Evolutionary conservation across 768 basidiomycete species (phyloP).

Genomic region (Pholiota microspora): DNA sequence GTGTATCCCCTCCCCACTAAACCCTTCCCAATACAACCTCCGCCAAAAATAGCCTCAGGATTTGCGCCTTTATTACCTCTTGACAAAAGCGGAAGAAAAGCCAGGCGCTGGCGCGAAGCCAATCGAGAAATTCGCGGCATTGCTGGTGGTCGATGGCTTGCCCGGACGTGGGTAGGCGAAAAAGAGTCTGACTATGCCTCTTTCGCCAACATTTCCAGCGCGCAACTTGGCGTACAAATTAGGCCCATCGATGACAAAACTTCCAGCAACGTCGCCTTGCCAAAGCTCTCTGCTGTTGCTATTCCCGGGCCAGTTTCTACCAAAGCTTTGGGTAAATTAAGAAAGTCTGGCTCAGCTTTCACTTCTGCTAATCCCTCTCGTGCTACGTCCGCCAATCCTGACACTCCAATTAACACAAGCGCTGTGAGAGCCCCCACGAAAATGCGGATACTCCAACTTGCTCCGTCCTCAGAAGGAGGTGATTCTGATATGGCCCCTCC

Average conservation of each 20-base stretch:
- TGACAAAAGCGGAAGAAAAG: slow-evolving; percentile 60
- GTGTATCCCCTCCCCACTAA: slow-evolving; percentile 79
- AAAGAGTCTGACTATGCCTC: slow-evolving; percentile 69
- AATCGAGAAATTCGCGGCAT: slow-evolving; percentile 80
- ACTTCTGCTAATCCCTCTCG: slow-evolving; percentile 57
- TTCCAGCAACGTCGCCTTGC: slow-evolving; percentile 23
- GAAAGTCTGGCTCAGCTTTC: slow-evolving; percentile 39
- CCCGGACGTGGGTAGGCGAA: slow-evolving; percentile 79
- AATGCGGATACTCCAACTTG: slow-evolving; percentile 61
- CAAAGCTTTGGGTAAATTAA: slow-evolving; percentile 39
- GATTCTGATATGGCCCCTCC: slow-evolving; percentile 43
- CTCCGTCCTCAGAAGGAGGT: slow-evolving; percentile 49
- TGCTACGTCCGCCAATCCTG: slow-evolving; percentile 51
- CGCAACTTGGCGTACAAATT: slow-evolving; percentile 26
- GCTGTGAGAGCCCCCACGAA: slow-evolving; percentile 55
- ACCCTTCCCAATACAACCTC: slow-evolving; percentile 79
- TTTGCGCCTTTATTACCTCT: slow-evolving; percentile 67
- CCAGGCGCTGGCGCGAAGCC: slow-evolving; percentile 72
- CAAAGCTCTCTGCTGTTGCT: slow-evolving; percentile 39
- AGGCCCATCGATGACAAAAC: slow-evolving; percentile 32
- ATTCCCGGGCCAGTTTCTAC: slow-evolving; percentile 45
- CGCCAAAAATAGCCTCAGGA: slow-evolving; percentile 72
- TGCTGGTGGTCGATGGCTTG: slow-evolving; percentile 81
- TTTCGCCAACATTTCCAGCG: slow-evolving; percentile 27
- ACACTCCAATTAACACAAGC: slow-evolving; percentile 29